phyloP scores from a whole-genome alignment of 1,284 basidiomycete genomes.

The Pseudozyma hubeiensis region DNA sequence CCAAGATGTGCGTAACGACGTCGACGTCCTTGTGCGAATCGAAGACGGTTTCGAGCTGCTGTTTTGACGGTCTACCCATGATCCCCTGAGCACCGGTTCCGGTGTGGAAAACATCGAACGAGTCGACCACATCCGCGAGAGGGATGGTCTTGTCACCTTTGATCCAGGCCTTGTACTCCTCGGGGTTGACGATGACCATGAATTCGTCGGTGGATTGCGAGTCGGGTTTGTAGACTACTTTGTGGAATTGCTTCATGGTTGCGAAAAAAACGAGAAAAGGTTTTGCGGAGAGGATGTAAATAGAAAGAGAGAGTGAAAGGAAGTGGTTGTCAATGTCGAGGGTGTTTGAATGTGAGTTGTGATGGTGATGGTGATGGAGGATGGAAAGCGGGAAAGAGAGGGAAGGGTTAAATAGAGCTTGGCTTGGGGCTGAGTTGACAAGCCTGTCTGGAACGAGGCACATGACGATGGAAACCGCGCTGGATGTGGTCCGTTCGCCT shows the following conservation, averaged over 20 bases:
- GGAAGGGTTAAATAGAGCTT: background rate
- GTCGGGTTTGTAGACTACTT: slow-evolving; percentile 68
- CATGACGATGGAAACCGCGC: background rate
- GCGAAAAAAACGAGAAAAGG: too few species aligned
- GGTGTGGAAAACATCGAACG: slow-evolving; percentile 69
- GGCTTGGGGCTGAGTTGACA: too few species aligned
- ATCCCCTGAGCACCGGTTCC: slow-evolving; percentile 69
- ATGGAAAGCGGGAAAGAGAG: slow-evolving; percentile 1
- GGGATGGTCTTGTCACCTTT: slow-evolving; percentile 69
- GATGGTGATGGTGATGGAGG: background rate
- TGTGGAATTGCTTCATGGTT: slow-evolving; percentile 53
- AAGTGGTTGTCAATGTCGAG: background rate
- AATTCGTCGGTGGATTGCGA: slow-evolving; percentile 68
- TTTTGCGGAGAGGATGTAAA: too few species aligned
- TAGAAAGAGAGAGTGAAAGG: background rate
- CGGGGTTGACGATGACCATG: slow-evolving; percentile 68
- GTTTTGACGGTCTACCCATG: slow-evolving; percentile 68
- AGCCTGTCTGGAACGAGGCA: background rate
- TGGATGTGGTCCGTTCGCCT: background rate
- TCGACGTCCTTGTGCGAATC: slow-evolving; percentile 65
- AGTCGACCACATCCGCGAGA: slow-evolving; percentile 69
- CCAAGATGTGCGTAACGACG: slow-evolving; percentile 65
- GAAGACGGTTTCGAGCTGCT: slow-evolving; percentile 69
- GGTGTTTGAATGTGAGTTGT: background rate
- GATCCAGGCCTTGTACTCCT: slow-evolving; percentile 68